Evolutionary conservation across 768 basidiomycete genomes (phyloP).

Genomic region (Russula abietina): DNA sequence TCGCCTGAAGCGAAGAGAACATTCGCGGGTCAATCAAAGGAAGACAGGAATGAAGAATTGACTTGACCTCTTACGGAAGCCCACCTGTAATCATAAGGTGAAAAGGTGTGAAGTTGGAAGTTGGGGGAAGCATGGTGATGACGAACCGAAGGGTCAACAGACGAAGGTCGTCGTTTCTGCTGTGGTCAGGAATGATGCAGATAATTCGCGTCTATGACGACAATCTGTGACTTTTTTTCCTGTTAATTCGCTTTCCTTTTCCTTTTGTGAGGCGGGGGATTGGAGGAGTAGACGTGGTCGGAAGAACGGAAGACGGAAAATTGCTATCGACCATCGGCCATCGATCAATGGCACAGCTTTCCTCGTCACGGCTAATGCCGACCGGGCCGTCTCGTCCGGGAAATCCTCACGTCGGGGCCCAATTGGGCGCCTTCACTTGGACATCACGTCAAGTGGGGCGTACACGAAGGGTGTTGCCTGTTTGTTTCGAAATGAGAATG

Average conservation of each 20-base stretch:
- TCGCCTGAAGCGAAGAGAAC: constrained; percentile 46
- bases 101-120: constrained; percentile 4
- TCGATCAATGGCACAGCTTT: constrained; percentile 3
- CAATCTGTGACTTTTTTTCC: constrained; percentile 5
- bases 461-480: not conserved
- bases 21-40: not conserved
- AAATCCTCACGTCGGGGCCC: too few species aligned
- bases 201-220: constrained; percentile 32
- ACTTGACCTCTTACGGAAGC: constrained; percentile 65
- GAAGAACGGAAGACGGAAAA: constrained; percentile 14
- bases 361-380: not conserved
- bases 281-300: not conserved
- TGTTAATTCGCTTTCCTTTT: constrained; percentile 1
- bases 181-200: constrained; percentile 69
- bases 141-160: constrained; percentile 69
- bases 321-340: constrained; percentile 5
- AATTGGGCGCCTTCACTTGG: not conserved
- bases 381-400: not conserved
- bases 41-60: constrained; percentile 1
- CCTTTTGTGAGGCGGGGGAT: not conserved
- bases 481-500: constrained; percentile 17
- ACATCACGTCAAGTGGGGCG: constrained; percentile 2
- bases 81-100: constrained; percentile 47
- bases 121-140: not conserved
- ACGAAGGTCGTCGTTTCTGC: constrained; percentile 75